phyloP scores from a whole-genome alignment of 805 yeast species.

The Pichia deserticola region DNA sequence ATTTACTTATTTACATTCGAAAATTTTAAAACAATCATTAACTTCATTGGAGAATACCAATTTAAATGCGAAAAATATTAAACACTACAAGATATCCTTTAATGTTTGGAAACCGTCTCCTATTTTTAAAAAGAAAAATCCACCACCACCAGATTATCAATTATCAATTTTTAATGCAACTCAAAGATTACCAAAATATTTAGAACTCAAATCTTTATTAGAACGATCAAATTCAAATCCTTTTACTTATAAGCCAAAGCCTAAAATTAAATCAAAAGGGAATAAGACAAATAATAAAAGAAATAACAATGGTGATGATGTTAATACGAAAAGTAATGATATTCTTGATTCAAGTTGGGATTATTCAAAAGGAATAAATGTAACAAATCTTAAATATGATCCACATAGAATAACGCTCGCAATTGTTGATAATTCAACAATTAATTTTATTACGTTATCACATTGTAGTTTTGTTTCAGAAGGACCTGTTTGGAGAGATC shows the following conservation, averaged over 20 bases:
- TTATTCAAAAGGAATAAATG: conserved; percentile 10
- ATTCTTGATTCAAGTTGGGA: conserved; percentile 8
- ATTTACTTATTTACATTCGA: conserved; percentile 14
- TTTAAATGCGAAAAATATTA: conserved; percentile 13
- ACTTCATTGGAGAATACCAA: background rate
- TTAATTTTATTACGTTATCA: conserved; percentile 52
- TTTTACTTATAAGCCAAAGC: conserved; percentile 1
- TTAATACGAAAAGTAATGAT: no score
- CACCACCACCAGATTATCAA: conserved; percentile 71
- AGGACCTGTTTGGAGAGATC: conserved; percentile 26
- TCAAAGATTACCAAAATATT: conserved; percentile 39
- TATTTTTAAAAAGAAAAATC: conserved; percentile 58
- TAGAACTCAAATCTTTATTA: conserved; percentile 34
- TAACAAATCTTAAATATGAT: conserved; percentile 8
- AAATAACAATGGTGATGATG: background rate
- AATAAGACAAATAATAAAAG: background rate
- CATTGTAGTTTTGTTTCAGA: conserved; percentile 39
- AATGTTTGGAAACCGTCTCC: conserved; percentile 83
- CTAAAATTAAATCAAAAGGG: background rate
- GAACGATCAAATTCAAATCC: conserved; percentile 18
- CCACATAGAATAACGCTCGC: conserved; percentile 45
- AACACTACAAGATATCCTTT: conserved; percentile 35
- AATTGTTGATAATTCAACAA: conserved; percentile 64
- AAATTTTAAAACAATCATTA: conserved; percentile 8
- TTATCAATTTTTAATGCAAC: conserved; percentile 49